Percentiles rank a stretch among this genome's conserved stretches.
Conservation (phyloP, 2,329 filamentous ascomycete genomes). For the Fusarium tricinctum region DNA sequence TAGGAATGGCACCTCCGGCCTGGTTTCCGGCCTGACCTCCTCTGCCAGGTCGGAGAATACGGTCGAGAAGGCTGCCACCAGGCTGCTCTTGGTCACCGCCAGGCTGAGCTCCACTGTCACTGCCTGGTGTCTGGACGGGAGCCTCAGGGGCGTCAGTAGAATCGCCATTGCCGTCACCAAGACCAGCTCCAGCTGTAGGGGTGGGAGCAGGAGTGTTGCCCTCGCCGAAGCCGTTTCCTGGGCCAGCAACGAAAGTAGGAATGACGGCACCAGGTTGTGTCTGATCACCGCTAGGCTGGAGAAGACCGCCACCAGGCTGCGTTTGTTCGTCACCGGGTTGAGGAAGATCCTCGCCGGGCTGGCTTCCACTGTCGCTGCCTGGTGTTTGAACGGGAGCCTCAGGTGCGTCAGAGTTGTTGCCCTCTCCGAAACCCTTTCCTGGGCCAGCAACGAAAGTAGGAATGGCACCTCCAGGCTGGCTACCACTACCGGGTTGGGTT, state of each 20-base stretch:
- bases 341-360: neutral
- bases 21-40: constrained; percentile 17
- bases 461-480: constrained; percentile 9
- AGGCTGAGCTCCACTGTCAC: constrained; percentile 3
- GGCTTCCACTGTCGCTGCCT: constrained; percentile 1
- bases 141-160: constrained; percentile 6
- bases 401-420: constrained; percentile 2
- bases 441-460: constrained; percentile 27
- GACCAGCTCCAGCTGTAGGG: constrained; percentile 9
- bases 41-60: neutral
- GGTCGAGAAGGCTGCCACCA: neutral
- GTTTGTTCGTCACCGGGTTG: neutral
- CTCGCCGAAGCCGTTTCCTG: constrained; percentile 23
- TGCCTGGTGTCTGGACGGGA: constrained; percentile 4
- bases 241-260: constrained; percentile 32
- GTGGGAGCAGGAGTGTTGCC: neutral
- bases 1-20: constrained; percentile 21
- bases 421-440: constrained; percentile 25
- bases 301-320: neutral
- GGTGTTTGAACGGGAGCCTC: constrained; percentile 10
- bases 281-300: neutral
- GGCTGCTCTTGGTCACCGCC: constrained; percentile 1
- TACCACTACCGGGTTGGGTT: neutral
- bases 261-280: constrained; percentile 7
- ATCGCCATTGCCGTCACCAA: constrained; percentile 16